These are phyloP conservation scores for Entophlyctis helioformis DNA, from an alignment of 192 early-diverging fungal genomes.

Conservation along the genomic window DNA sequence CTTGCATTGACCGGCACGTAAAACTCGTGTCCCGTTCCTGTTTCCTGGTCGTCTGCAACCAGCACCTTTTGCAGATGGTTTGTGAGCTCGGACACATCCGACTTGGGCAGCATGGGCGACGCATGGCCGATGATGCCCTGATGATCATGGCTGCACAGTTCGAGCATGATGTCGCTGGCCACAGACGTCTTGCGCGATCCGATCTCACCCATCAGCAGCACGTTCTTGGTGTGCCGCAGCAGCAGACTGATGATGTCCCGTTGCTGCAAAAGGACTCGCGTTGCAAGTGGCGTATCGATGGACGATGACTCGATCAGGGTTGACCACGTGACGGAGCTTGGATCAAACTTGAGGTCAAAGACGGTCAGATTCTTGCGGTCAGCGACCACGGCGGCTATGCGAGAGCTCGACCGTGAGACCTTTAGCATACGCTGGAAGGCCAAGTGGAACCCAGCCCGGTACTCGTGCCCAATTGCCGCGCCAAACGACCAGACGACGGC, in stretches of 20 bases:
- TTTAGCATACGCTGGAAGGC: not conserved
- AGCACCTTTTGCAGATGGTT: not conserved
- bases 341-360: not conserved
- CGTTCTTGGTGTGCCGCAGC: not conserved
- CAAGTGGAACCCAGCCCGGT: not conserved
- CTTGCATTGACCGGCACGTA: slow-evolving; percentile 4
- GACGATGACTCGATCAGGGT: too few relatives aligned
- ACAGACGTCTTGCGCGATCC: not conserved
- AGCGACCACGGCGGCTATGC: not conserved
- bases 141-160: too few relatives aligned
- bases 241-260: not conserved
- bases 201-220: not conserved
- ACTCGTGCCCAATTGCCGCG: not conserved
- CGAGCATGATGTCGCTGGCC: not conserved
- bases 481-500: slow-evolving; percentile 3
- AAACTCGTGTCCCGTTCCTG: too few relatives aligned
- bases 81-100: too few relatives aligned
- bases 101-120: too few relatives aligned
- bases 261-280: not conserved
- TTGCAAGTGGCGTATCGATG: too few relatives aligned
- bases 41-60: not conserved
- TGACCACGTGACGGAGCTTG: too few relatives aligned
- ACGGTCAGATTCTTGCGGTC: not conserved
- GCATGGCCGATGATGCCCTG: too few relatives aligned
- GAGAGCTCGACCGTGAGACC: not conserved